A percentile compares a stretch with the other conserved stretches of the same genome.
Conservation (phyloP, 495 filamentous ascomycete species). For the Neurospora intermedia region DNA sequence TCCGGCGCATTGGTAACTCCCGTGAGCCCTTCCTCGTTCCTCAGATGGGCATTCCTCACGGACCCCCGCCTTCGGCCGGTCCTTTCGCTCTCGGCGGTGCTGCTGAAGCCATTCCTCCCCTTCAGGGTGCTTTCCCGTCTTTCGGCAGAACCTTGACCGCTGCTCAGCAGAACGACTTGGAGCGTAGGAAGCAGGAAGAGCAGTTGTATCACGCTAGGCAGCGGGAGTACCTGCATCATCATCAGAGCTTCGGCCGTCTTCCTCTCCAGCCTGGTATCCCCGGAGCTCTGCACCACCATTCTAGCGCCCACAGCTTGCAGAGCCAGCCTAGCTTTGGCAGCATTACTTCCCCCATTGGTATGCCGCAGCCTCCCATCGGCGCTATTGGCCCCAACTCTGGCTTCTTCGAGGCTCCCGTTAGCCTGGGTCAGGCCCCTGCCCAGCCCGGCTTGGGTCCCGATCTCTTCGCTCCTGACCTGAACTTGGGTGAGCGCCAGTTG, state of each 20-base stretch:
- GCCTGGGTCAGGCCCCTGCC: constrained; percentile 8
- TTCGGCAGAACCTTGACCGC: constrained; percentile 97
- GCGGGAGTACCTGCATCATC: constrained; percentile 56
- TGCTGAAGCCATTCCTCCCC: constrained; percentile 79
- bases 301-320: constrained; percentile 87
- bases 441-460: constrained; percentile 23
- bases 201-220: constrained; percentile 93
- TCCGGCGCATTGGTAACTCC: constrained; percentile 93
- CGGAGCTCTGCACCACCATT: constrained; percentile 75
- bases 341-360: constrained; percentile 75
- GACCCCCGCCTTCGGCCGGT: constrained; percentile 43
- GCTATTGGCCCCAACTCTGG: constrained; percentile 37
- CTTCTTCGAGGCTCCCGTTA: constrained; percentile 58
- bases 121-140: constrained; percentile 86
- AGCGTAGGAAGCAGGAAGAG: constrained; percentile 94
- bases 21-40: constrained; percentile 94
- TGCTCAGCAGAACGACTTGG: constrained; percentile 93
- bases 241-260: constrained; percentile 45
- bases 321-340: constrained; percentile 91
- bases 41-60: constrained; percentile 88
- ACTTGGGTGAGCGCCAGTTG: constrained; percentile 29
- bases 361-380: constrained; percentile 61
- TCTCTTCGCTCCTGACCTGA: constrained; percentile 39
- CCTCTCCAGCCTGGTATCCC: constrained; percentile 65
- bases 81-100: constrained; percentile 36